A percentile compares a stretch with the other conserved stretches of the same genome.
Evolutionary conservation across 768 basidiomycete species (phyloP).

Genomic region (Rhizopogon vulgaris): DNA sequence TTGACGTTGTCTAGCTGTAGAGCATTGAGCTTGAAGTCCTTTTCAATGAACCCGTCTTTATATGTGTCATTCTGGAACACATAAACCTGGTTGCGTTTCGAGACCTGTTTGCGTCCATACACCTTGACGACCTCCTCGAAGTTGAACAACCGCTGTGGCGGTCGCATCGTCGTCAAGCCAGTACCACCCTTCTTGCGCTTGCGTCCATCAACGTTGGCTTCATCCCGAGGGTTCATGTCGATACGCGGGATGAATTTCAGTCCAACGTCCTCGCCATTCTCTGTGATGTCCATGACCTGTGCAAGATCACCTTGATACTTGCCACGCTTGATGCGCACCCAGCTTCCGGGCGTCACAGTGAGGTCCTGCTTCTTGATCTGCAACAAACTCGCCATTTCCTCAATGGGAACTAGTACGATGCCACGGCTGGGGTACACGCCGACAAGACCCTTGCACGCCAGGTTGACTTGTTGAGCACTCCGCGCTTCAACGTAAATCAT

Average conservation of each 20-base stretch:
- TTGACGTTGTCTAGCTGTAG: slow-evolving; percentile 84
- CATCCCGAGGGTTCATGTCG: slow-evolving; percentile 88
- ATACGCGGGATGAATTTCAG: slow-evolving; percentile 97
- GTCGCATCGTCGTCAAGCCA: slow-evolving; percentile 56
- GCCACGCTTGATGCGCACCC: slow-evolving; percentile 93
- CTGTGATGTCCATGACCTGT: slow-evolving; percentile 89
- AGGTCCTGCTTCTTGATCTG: slow-evolving; percentile 94
- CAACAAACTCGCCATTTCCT: slow-evolving; percentile 95
- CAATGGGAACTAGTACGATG: slow-evolving; percentile 83
- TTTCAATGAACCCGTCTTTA: slow-evolving; percentile 92
- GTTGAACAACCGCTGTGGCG: slow-evolving; percentile 90
- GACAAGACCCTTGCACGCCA: slow-evolving; percentile 85
- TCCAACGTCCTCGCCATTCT: slow-evolving; percentile 89
- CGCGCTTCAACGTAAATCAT: slow-evolving; percentile 97
- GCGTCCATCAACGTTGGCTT: slow-evolving; percentile 55
- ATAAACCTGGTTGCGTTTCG: slow-evolving; percentile 67
- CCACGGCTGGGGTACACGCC: slow-evolving; percentile 86
- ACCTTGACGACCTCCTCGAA: slow-evolving; percentile 87
- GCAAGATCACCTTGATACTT: slow-evolving; percentile 94
- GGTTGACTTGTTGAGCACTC: slow-evolving; percentile 76
- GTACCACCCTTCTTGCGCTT: slow-evolving; percentile 70
- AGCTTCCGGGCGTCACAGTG: slow-evolving; percentile 77
- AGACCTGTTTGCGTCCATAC: slow-evolving; percentile 72
- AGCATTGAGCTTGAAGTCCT: slow-evolving; percentile 82
- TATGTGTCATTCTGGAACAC: slow-evolving; percentile 93